These are phyloP conservation scores for Plantago major DNA, from an alignment of 257 asterid species.

Conservation along the genomic window DNA sequence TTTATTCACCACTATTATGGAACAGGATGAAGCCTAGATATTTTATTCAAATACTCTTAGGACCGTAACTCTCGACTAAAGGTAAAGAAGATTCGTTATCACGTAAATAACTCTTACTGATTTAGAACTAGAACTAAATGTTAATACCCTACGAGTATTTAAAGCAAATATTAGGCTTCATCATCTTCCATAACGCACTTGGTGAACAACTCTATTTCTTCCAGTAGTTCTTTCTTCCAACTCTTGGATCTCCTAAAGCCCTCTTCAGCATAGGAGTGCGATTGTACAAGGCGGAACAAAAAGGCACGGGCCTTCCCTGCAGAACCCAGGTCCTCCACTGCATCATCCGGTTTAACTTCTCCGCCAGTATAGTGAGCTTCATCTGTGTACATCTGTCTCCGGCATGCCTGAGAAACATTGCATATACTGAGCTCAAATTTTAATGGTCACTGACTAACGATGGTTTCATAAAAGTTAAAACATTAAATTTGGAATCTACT, in stretches of 20 bases:
- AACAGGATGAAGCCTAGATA: conserved; percentile 36
- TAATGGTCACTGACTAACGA: not conserved
- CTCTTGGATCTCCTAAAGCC: conserved; percentile 22
- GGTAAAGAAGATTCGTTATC: no score
- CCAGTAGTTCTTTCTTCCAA: conserved; percentile 39
- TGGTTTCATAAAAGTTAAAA: not conserved
- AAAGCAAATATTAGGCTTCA: conserved; percentile 17
- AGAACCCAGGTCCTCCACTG: conserved; percentile 16
- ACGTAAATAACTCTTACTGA: no score
- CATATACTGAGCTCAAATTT: conserved; percentile 11
- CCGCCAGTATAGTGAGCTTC: conserved; percentile 31
- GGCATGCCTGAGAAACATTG: conserved; percentile 49
- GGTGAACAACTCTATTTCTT: conserved; percentile 64
- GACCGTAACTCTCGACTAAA: no score
- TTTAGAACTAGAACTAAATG: no score
- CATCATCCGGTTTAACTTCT: conserved; percentile 23
- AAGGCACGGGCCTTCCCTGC: conserved; percentile 35
- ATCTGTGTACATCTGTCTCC: conserved; percentile 46
- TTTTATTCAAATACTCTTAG: not conserved
- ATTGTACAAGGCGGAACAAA: conserved; percentile 42
- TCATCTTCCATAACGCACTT: conserved; percentile 58
- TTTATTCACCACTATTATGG: conserved; percentile 53
- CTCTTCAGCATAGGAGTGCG: conserved; percentile 24
- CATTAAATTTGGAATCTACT: not conserved
- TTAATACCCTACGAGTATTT: not conserved